phyloP scores from a whole-genome alignment of 1,284 basidiomycete genomes.

The Naganishia liquefaciens region DNA sequence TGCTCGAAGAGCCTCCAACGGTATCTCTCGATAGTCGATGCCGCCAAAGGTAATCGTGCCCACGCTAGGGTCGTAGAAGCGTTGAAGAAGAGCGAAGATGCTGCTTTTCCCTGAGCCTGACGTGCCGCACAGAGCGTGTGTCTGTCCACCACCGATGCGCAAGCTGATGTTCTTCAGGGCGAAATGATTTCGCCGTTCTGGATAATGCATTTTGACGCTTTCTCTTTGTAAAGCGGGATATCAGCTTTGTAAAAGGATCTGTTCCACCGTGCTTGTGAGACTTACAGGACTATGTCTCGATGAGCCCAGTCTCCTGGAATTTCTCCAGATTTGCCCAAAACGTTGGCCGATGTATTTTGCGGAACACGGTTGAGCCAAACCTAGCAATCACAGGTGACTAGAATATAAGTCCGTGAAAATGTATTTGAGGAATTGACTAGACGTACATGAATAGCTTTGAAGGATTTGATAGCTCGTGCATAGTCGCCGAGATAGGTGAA shows the following conservation, averaged over 20 bases:
- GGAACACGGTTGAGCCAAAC: neutral
- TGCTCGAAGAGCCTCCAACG: slow-evolving; percentile 47
- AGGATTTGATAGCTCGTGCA: slow-evolving; percentile 37
- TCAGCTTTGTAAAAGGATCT: neutral
- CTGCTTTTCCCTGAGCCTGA: slow-evolving; percentile 37
- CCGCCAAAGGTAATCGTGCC: slow-evolving; percentile 53
- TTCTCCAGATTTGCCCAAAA: too few relatives aligned
- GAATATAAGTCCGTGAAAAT: neutral
- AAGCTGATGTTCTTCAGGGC: slow-evolving; percentile 39
- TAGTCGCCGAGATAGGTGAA: slow-evolving; percentile 45
- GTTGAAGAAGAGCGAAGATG: slow-evolving; percentile 50
- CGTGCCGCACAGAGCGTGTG: slow-evolving; percentile 45
- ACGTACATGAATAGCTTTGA: slow-evolving; percentile 38
- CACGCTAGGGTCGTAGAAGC: slow-evolving; percentile 54
- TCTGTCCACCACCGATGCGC: slow-evolving; percentile 38
- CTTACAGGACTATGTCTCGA: slow-evolving; percentile 1
- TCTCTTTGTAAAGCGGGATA: slow-evolving; percentile 16
- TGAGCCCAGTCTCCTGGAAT: neutral
- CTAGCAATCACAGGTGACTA: neutral
- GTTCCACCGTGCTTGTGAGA: neutral
- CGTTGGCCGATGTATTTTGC: too few relatives aligned
- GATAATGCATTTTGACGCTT: slow-evolving; percentile 43
- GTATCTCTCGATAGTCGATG: slow-evolving; percentile 45
- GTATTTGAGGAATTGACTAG: too few relatives aligned
- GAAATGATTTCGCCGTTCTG: slow-evolving; percentile 40